Percentiles rank a stretch among this genome's conserved stretches.
Conservation (phyloP, 192 early-diverging fungal genomes). For the Entophlyctis luteolus region DNA sequence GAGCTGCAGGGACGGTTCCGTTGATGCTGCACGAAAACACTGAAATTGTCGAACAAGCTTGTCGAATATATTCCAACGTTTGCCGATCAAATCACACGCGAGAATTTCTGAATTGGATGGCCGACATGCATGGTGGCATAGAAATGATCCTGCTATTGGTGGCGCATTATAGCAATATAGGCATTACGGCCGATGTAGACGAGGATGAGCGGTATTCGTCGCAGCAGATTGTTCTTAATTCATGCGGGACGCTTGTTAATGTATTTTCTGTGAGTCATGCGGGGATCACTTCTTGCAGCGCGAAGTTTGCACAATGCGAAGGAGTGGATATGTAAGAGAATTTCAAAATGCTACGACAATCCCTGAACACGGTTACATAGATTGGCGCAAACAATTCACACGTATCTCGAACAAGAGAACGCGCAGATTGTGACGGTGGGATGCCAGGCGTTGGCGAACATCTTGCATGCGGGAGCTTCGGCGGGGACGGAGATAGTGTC, state of each 20-base stretch:
- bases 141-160: conserved; percentile 41
- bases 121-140: conserved; percentile 23
- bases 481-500: too few relatives aligned
- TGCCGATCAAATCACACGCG: neutral
- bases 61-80: conserved; percentile 39
- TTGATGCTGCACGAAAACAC: conserved; percentile 40
- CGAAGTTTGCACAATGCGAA: conserved; percentile 1
- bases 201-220: too few relatives aligned
- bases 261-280: conserved; percentile 8
- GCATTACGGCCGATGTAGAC: too few relatives aligned
- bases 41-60: conserved; percentile 39
- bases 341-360: too few relatives aligned
- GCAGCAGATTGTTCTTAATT: conserved; percentile 28
- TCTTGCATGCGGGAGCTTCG: too few relatives aligned
- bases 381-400: too few relatives aligned
- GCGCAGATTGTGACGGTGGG: too few relatives aligned
- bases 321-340: neutral
- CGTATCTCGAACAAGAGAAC: too few relatives aligned
- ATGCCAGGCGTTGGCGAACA: too few relatives aligned
- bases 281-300: too few relatives aligned
- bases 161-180: too few relatives aligned
- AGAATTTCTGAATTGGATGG: conserved; percentile 13
- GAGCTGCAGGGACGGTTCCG: conserved; percentile 21
- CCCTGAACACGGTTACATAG: too few relatives aligned
- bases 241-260: conserved; percentile 44